These are phyloP conservation scores for Pseudogymnoascus pannorum DNA, from an alignment of 2,329 filamentous ascomycete genomes.

Conservation along the genomic window DNA sequence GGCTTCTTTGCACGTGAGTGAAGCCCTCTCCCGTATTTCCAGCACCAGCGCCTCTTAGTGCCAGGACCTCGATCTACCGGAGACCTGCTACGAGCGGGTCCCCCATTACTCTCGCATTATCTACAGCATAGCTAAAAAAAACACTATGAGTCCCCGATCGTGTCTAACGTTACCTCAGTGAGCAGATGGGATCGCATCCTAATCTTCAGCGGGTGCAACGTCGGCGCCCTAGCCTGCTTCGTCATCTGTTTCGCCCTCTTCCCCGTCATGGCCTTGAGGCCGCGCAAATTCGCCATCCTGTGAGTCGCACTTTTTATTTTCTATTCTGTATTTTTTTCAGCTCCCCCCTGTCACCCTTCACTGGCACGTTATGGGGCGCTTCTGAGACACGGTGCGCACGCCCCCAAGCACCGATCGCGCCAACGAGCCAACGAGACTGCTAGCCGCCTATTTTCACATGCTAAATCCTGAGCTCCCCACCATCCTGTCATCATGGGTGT, in stretches of 20 bases:
- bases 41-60: too few species aligned
- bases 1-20: slow-evolving; percentile 90
- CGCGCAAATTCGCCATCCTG: slow-evolving; percentile 94
- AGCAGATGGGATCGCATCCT: slow-evolving; percentile 94
- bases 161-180: slow-evolving; percentile 47
- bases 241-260: slow-evolving; percentile 87
- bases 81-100: slow-evolving; percentile 24
- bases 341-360: not conserved
- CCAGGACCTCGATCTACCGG: slow-evolving; percentile 22
- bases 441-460: not conserved
- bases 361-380: not conserved
- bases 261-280: slow-evolving; percentile 70
- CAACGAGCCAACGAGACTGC: not conserved
- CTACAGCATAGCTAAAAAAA: not conserved
- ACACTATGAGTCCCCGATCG: not conserved
- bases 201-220: slow-evolving; percentile 84
- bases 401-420: not conserved
- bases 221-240: slow-evolving; percentile 86
- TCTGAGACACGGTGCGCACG: not conserved
- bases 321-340: not conserved
- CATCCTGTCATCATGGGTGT: not conserved
- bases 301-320: slow-evolving; percentile 51
- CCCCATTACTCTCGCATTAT: slow-evolving; percentile 14
- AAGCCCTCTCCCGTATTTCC: slow-evolving; percentile 18
- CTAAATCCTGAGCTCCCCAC: too few species aligned